A percentile compares a stretch with the other conserved stretches of the same genome.
phyloP scores from a whole-genome alignment of 2,329 filamentous ascomycete species.

The Blastomyces silverae region DNA sequence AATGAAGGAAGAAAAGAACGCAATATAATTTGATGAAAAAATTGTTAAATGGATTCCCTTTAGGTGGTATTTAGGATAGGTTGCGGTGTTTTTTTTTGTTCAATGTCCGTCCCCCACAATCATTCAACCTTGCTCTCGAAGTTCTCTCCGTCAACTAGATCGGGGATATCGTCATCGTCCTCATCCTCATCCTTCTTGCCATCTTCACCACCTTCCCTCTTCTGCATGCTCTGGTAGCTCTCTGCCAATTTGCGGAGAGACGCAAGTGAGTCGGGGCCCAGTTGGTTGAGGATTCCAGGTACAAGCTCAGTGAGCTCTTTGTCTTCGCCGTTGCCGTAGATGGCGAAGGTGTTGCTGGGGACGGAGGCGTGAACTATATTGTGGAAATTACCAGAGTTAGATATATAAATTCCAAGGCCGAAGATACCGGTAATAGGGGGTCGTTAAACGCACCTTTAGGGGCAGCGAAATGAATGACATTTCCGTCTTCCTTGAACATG shows the following conservation, averaged over 20 bases:
- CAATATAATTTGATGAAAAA: neutral
- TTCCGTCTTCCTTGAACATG: slow-evolving; percentile 99
- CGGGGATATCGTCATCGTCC: slow-evolving; percentile 82
- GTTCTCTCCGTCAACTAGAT: slow-evolving; percentile 93
- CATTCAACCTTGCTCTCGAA: slow-evolving; percentile 98
- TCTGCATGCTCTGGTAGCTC: slow-evolving; percentile 99
- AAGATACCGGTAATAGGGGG: neutral
- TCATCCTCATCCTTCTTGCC: slow-evolving; percentile 65
- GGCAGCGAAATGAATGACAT: slow-evolving; percentile 98
- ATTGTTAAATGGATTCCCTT: neutral
- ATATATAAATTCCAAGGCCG: neutral
- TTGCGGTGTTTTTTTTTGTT: neutral
- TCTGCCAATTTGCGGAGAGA: slow-evolving; percentile 97
- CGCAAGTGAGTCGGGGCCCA: slow-evolving; percentile 94
- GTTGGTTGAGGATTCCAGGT: slow-evolving; percentile 98
- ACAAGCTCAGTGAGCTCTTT: slow-evolving; percentile 99
- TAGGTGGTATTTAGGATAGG: slow-evolving; percentile 1
- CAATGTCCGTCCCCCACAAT: slow-evolving; percentile 23
- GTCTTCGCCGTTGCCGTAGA: slow-evolving; percentile 98
- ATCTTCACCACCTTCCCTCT: slow-evolving; percentile 71
- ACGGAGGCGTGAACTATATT: slow-evolving; percentile 85
- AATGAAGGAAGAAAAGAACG: neutral
- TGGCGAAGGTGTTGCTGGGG: slow-evolving; percentile 97
- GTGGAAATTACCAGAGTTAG: slow-evolving; percentile 3
- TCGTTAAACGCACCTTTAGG: slow-evolving; percentile 73